Percentiles rank a stretch among this genome's conserved stretches.
phyloP scores from a whole-genome alignment of 768 basidiomycete genomes.

The Pulveroboletus sp. region DNA sequence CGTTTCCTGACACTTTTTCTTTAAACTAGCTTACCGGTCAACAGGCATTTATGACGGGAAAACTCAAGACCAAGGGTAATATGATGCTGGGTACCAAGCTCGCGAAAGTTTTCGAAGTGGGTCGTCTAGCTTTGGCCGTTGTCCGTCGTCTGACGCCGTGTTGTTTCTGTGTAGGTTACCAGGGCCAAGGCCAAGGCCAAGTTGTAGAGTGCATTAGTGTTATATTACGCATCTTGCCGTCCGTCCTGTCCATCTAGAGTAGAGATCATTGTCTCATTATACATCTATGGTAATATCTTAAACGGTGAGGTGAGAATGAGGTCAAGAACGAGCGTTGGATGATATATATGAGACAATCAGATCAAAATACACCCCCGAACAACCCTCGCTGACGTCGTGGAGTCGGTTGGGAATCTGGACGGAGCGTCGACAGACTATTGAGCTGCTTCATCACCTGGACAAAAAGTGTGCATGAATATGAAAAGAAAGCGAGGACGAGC shows the following conservation, averaged over 20 bases:
- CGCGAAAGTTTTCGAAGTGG: conserved; percentile 75
- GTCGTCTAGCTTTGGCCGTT: background rate
- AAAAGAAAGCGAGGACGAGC: background rate
- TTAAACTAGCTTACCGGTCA: conserved; percentile 72
- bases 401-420: conserved; percentile 74
- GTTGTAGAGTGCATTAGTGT: background rate
- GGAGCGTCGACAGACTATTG: conserved; percentile 85
- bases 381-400: conserved; percentile 75
- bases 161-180: conserved; percentile 23
- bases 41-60: conserved; percentile 95
- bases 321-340: conserved; percentile 9
- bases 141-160: background rate
- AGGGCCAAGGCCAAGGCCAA: conserved; percentile 42
- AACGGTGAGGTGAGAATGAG: background rate
- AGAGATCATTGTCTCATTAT: conserved; percentile 18
- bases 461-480: conserved; percentile 1
- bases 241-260: conserved; percentile 9
- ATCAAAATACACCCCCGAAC: conserved; percentile 75
- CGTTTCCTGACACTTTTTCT: background rate
- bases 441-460: conserved; percentile 91
- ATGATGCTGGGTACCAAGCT: conserved; percentile 95
- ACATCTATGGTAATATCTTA: conserved; percentile 3
- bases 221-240: background rate
- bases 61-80: conserved; percentile 89
- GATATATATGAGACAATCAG: conserved; percentile 2